Conservation (phyloP, 176 grass and related monocot genomes). For the Rhynchospora breviuscula region DNA sequence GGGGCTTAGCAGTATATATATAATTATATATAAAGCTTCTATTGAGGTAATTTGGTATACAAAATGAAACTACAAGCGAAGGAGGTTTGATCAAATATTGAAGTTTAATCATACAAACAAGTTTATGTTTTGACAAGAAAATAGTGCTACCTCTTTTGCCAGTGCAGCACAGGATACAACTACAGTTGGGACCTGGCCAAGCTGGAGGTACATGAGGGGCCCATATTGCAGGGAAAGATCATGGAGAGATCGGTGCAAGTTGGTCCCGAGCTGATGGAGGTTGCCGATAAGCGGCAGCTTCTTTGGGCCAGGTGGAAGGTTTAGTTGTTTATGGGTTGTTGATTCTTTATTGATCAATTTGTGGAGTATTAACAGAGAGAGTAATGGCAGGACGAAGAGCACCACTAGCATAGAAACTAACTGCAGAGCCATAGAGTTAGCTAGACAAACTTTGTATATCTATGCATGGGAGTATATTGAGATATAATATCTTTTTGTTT, state of each 20-base stretch:
- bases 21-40: no score
- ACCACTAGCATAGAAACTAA: neutral
- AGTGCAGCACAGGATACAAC: conserved; percentile 22
- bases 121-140: neutral
- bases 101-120: neutral
- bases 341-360: neutral
- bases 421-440: conserved; percentile 3
- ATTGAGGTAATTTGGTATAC: neutral
- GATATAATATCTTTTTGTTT: neutral
- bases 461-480: neutral
- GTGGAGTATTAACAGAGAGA: neutral
- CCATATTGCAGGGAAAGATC: conserved; percentile 5
- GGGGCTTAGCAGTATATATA: no score
- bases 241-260: conserved; percentile 9
- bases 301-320: conserved; percentile 23
- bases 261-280: conserved; percentile 21
- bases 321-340: neutral
- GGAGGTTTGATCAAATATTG: neutral
- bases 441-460: neutral
- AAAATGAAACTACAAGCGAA: neutral
- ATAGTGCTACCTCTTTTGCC: conserved; percentile 7
- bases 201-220: conserved; percentile 15
- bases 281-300: conserved; percentile 19
- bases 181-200: neutral
- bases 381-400: neutral